Percentiles rank a stretch among this genome's conserved stretches.
These are phyloP conservation scores for Alternaria ventricosa DNA, from an alignment of 2,329 filamentous ascomycete genomes.

Conservation along the genomic window DNA sequence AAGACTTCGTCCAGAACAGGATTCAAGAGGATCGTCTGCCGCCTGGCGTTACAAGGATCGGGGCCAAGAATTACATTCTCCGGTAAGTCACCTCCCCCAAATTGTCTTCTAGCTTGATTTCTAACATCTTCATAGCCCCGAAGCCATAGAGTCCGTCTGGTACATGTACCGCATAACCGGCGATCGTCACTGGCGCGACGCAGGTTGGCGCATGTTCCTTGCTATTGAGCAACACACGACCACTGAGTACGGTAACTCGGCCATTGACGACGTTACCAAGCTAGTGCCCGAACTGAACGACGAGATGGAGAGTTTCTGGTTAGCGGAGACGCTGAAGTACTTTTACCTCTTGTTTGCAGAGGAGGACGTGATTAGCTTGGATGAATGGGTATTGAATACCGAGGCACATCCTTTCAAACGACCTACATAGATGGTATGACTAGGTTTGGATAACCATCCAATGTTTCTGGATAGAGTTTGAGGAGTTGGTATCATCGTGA, in stretches of 20 bases:
- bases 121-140: constrained; percentile 56
- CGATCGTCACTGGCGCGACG: constrained; percentile 67
- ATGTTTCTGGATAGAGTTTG: not conserved
- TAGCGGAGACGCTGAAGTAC: constrained; percentile 72
- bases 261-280: constrained; percentile 69
- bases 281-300: constrained; percentile 57
- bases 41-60: constrained; percentile 62
- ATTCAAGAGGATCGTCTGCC: constrained; percentile 57
- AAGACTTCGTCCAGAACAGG: constrained; percentile 45
- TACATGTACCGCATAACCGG: constrained; percentile 78
- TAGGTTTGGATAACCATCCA: not conserved
- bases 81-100: constrained; percentile 47
- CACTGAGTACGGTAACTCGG: constrained; percentile 68
- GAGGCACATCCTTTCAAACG: constrained; percentile 54
- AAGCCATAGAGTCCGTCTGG: constrained; percentile 83
- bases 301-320: constrained; percentile 79
- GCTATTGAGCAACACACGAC: constrained; percentile 67
- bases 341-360: constrained; percentile 69
- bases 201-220: constrained; percentile 77
- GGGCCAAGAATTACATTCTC: constrained; percentile 67
- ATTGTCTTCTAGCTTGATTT: not conserved
- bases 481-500: not conserved
- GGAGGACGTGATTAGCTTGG: constrained; percentile 64
- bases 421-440: constrained; percentile 13
- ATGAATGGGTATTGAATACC: constrained; percentile 68